Base-by-base conservation (phyloP, 768 basidiomycete genomes). In the Paxillus ammoniavirescens region DNA sequence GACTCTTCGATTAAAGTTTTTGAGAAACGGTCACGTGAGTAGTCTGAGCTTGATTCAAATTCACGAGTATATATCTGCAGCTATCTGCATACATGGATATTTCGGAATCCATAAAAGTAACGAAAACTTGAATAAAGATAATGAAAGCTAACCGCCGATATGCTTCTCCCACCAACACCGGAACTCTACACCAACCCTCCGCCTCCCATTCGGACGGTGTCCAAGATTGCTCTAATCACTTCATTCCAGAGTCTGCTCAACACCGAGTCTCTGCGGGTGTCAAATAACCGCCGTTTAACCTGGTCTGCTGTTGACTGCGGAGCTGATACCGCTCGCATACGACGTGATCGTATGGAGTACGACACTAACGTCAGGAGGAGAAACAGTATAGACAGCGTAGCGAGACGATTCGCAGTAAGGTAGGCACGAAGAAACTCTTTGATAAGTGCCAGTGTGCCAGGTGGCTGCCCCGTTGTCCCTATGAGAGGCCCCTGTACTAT, bases 171-270 rank as follows among this genome's bases (percentile, higher is more conserved):
- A 15, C 8, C n/a, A 13, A 12, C 0, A 5, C 42, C 42, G 47
- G 4, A 14, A n/a, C 28, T n/a, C 72, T 67, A 89, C 42, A 86
- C 86, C 54, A 89, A 68, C 17, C 89, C 89, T 58, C 86, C 81
- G 17, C 87, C 89, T 1, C 83, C 89, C 89, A 91, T 91, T 61
- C 75, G 78, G 31, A 87, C 76, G 4, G 86, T 86, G 71, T 91
- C 89, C 44, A 71, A 66, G 14, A 91, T 73, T 5, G 77, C 82
- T 41, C 77, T 75, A 4, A 79, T 59, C 7, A 78, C 61, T 61
- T 82, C 82, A 17, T 68, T 67, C 82, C 86, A 86, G 31, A 79
- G 69, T 77, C 48, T 42, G 73, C 58, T 35, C 70, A 74, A 12
- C 54, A 67, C 31, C 68, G 77, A 60, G 56, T 60, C 73, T 17